phyloP scores from a whole-genome alignment of 2,329 filamentous ascomycete genomes.

The Penicillium sp. region DNA sequence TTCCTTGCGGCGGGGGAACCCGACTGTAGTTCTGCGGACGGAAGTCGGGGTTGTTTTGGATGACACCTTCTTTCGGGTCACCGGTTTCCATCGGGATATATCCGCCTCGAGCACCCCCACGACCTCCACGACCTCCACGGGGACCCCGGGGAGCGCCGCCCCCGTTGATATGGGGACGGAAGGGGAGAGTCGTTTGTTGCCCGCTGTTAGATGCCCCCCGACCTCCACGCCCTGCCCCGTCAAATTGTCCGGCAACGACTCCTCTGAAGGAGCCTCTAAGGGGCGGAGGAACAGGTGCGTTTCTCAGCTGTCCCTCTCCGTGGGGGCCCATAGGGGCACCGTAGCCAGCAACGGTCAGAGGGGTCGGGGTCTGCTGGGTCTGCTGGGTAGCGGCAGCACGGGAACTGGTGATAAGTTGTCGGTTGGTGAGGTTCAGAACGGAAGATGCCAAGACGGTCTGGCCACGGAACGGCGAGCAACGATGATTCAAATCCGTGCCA shows the following conservation, averaged over 20 bases:
- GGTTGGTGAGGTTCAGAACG: constrained; percentile 80
- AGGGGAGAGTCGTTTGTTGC: constrained; percentile 28
- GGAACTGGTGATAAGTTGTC: constrained; percentile 66
- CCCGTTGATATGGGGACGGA: constrained; percentile 31
- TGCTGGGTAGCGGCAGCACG: constrained; percentile 41
- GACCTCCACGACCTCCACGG: constrained; percentile 34
- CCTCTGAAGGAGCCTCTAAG: constrained; percentile 57
- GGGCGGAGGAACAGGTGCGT: constrained; percentile 55
- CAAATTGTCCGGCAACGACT: constrained; percentile 50
- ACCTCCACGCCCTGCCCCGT: constrained; percentile 37
- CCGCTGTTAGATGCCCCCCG: constrained; percentile 30
- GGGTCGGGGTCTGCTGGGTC: constrained; percentile 56
- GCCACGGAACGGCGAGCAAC: constrained; percentile 88
- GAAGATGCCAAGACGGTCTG: constrained; percentile 85
- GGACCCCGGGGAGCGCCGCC: constrained; percentile 22
- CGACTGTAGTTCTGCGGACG: constrained; percentile 52
- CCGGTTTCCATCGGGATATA: constrained; percentile 46
- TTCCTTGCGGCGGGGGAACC: constrained; percentile 47
- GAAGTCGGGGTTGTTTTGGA: constrained; percentile 56
- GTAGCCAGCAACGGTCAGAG: constrained; percentile 54
- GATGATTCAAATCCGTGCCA: constrained; percentile 82
- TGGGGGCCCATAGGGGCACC: constrained; percentile 56
- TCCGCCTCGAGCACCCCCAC: constrained; percentile 36
- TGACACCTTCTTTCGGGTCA: constrained; percentile 52
- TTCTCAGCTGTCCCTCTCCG: constrained; percentile 58